Evolutionary conservation across 2,329 filamentous ascomycete species (phyloP), one percentile per base, ranked within the genome.

Genomic region (Fusarium luffae): DNA sequence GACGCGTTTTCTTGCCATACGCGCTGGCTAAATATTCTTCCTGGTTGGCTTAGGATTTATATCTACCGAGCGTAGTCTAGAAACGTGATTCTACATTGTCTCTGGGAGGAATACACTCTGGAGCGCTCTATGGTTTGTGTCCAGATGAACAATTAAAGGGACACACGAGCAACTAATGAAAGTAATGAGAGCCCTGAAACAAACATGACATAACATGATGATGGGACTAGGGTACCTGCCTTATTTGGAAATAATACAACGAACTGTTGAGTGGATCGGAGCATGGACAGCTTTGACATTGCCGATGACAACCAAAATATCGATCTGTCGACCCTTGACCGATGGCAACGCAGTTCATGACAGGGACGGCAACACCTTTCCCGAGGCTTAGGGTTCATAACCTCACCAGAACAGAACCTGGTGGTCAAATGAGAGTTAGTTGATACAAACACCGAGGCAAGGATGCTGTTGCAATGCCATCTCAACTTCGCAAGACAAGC

Each of bases 221-320:
- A 12, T 21, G 13, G 19, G 16, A 16, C 23, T 51, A 34, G 32
- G 8, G 21, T 52, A 42, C 49, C 49, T 52, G 49, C 49, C 34
- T 28, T 27, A 21, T 42, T 19, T 28, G 34, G 49, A 28, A 19
- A 11, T 21, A 8, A 52, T 19, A 41, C 19, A 19, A 28, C 7
- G 49, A 16, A 10, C 10, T n/a, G 11, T 13, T 27, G 18, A 27
- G 52, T 55, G 52, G 52, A 55, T n/a, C 52, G n/a, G 12, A 21
- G 49, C 25, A 25, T 25, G 28, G 19, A 16, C n/a, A 27, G 7
- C 9, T 23, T 11, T 12, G 5, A 18, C 21, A 8, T 21, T 46
- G 25, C n/a, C 59, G 56, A 62, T 62, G 37, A 37, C 19, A 27
- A 46, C 56, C 59, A 61, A 62, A 61, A 61, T 7, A 46, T 27